phyloP scores from a whole-genome alignment of 1,139 yeast species.

The Tardiomyces depauwii region DNA sequence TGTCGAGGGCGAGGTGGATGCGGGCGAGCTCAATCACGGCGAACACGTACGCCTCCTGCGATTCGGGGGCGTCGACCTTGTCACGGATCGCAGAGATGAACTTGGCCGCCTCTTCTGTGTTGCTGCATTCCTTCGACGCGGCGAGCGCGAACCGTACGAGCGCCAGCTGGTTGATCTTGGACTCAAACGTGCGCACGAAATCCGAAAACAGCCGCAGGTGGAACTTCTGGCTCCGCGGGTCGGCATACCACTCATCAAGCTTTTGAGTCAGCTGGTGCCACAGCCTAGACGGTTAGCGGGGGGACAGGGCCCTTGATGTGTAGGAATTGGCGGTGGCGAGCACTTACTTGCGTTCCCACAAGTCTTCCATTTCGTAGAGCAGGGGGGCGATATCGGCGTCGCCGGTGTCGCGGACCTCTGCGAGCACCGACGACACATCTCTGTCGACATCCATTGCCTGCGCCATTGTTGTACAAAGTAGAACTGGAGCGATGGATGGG shows the following conservation, averaged over 20 bases:
- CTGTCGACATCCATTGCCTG: constrained; percentile 23
- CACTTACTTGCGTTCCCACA: constrained; percentile 58
- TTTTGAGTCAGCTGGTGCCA: constrained; percentile 72
- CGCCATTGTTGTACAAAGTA: constrained; percentile 1
- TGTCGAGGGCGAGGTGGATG: constrained; percentile 45
- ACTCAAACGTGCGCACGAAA: constrained; percentile 56
- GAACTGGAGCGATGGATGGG: too few relatives aligned
- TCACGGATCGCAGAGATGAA: constrained; percentile 43
- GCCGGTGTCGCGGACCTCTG: constrained; percentile 57
- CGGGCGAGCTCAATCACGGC: constrained; percentile 73
- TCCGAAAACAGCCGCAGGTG: constrained; percentile 59
- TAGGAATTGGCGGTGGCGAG: too few relatives aligned
- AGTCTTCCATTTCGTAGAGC: constrained; percentile 71
- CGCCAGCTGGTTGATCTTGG: constrained; percentile 67
- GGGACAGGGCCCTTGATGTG: too few relatives aligned
- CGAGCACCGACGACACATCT: constrained; percentile 48
- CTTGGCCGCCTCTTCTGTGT: constrained; percentile 41
- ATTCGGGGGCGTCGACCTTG: constrained; percentile 34
- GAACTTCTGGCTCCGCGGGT: constrained; percentile 39
- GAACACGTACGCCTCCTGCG: constrained; percentile 46
- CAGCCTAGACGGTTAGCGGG: too few relatives aligned
- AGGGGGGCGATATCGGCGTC: constrained; percentile 55
- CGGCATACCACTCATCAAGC: constrained; percentile 49
- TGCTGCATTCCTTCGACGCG: constrained; percentile 38
- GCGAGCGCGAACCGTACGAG: constrained; percentile 64